Evolutionary conservation across 257 asterid species (phyloP).

Genomic region (Anisodus tanguticus): DNA sequence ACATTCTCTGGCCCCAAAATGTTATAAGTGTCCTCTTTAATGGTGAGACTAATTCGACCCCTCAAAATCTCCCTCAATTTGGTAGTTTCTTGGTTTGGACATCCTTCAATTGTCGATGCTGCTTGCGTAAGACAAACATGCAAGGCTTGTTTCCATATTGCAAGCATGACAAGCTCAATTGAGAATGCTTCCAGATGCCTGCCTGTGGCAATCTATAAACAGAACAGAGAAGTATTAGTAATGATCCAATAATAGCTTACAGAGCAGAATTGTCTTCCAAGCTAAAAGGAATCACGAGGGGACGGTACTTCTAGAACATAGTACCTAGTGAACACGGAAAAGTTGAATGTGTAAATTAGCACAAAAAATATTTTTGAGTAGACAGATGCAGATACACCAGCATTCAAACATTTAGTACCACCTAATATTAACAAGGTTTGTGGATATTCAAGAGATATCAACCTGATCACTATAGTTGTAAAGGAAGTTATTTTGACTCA

Average conservation of each 20-base stretch:
- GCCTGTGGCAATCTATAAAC: constrained; percentile 58
- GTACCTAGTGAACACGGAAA: not conserved
- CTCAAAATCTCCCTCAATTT: constrained; percentile 50
- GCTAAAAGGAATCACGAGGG: not conserved
- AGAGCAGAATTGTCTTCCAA: not conserved
- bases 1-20: constrained; percentile 48
- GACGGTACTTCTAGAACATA: not conserved
- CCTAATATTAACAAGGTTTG: not conserved
- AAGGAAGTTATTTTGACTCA: not conserved
- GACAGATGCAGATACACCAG: constrained; percentile 2
- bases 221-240: constrained; percentile 11
- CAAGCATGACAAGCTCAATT: constrained; percentile 81
- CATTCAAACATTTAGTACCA: constrained; percentile 8
- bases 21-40: constrained; percentile 44
- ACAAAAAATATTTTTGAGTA: not conserved
- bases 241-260: not conserved
- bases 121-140: constrained; percentile 72
- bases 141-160: constrained; percentile 91
- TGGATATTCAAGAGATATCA: not conserved
- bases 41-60: constrained; percentile 41
- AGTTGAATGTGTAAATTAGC: not conserved
- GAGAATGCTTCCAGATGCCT: constrained; percentile 81
- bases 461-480: not conserved
- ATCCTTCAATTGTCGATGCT: constrained; percentile 73
- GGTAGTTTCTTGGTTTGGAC: constrained; percentile 50